Percentiles rank a stretch among this genome's conserved stretches.
Evolutionary conservation across 306 rosid species (phyloP).

Genomic region (Cyclanthera cordifolia): DNA sequence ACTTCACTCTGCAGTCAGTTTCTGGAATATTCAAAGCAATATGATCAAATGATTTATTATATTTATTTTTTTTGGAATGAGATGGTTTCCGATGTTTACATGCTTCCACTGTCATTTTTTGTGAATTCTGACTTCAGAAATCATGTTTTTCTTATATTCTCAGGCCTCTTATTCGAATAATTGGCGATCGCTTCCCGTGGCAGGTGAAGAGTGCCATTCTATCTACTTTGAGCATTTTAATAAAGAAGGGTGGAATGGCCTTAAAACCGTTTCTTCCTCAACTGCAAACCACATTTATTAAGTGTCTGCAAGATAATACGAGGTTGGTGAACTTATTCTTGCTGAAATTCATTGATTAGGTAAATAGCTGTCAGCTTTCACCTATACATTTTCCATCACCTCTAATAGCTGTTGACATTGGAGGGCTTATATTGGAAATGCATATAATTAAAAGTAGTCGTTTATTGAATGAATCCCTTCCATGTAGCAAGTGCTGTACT

Average conservation of each 20-base stretch:
- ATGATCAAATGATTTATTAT: neutral
- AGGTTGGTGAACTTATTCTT: slow-evolving; percentile 14
- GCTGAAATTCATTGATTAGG: neutral
- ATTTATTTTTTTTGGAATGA: neutral
- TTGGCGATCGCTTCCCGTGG: slow-evolving; percentile 98
- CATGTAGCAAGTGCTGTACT: slow-evolving; percentile 1
- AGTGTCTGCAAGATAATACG: slow-evolving; percentile 71
- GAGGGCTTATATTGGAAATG: neutral
- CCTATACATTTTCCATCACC: neutral
- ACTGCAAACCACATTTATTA: slow-evolving; percentile 94
- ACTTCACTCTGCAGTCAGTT: neutral
- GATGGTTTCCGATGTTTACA: neutral
- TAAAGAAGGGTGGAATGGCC: slow-evolving; percentile 75
- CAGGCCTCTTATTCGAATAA: slow-evolving; percentile 96
- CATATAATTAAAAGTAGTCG: neutral
- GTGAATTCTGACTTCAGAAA: slow-evolving; percentile 24
- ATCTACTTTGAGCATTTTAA: slow-evolving; percentile 70
- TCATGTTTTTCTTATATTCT: slow-evolving; percentile 8
- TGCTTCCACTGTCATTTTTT: neutral
- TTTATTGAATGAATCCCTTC: neutral
- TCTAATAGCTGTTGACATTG: neutral
- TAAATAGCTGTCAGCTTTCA: neutral
- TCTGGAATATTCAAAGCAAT: neutral
- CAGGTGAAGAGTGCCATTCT: slow-evolving; percentile 97
- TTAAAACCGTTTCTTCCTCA: slow-evolving; percentile 97